These are phyloP conservation scores for Colletotrichum sp. DNA, from an alignment of 2,329 filamentous ascomycete species.

Conservation along the genomic window DNA sequence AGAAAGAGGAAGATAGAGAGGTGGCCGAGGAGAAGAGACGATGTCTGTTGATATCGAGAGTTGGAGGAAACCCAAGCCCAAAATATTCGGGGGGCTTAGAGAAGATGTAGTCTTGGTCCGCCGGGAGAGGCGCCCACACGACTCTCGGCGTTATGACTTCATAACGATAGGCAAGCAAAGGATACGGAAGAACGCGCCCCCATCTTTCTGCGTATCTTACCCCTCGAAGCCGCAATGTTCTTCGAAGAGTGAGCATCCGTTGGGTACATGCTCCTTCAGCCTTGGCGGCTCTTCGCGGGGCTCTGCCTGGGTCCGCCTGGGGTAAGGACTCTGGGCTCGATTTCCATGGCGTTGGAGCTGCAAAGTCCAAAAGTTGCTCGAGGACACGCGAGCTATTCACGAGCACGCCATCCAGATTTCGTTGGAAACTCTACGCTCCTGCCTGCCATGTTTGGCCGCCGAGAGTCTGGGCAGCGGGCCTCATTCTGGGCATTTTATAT, in stretches of 20 bases:
- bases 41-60: slow-evolving; percentile 5
- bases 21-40: not conserved
- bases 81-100: slow-evolving; percentile 5
- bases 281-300: slow-evolving; percentile 22
- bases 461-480: slow-evolving; percentile 19
- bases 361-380: not conserved
- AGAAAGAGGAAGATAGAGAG: not conserved
- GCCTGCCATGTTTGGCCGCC: slow-evolving; percentile 16
- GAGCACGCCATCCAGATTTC: slow-evolving; percentile 14
- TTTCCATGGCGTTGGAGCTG: slow-evolving; percentile 5
- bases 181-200: not conserved
- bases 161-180: slow-evolving; percentile 9
- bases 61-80: not conserved
- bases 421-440: slow-evolving; percentile 2
- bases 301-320: not conserved
- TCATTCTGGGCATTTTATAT: slow-evolving; percentile 9
- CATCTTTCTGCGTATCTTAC: not conserved
- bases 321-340: not conserved
- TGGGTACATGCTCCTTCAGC: slow-evolving; percentile 9
- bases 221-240: not conserved
- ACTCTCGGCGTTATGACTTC: slow-evolving; percentile 23
- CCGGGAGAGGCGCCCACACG: not conserved
- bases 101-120: slow-evolving; percentile 16
- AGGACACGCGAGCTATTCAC: slow-evolving; percentile 9
- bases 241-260: not conserved